These are phyloP conservation scores for Phoma sp. DNA, from an alignment of 2,329 filamentous ascomycete genomes.

Conservation along the genomic window DNA sequence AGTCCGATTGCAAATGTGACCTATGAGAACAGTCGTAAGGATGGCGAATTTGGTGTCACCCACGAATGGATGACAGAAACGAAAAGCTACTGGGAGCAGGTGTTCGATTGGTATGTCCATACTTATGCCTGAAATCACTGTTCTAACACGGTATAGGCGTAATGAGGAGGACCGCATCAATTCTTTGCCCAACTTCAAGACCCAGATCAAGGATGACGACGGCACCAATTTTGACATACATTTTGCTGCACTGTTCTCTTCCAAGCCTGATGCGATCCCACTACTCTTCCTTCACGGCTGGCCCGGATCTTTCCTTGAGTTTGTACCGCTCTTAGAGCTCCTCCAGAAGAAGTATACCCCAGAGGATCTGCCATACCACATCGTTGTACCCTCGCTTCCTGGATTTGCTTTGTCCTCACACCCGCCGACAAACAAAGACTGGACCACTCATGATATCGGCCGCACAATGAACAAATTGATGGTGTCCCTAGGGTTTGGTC, in stretches of 20 bases:
- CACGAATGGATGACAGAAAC: slow-evolving; percentile 37
- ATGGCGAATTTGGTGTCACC: slow-evolving; percentile 41
- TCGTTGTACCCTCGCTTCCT: slow-evolving; percentile 62
- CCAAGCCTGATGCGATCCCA: slow-evolving; percentile 57
- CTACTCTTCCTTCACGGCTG: slow-evolving; percentile 62
- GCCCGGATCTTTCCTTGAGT: slow-evolving; percentile 62
- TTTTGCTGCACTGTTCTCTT: slow-evolving; percentile 62
- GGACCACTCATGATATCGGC: slow-evolving; percentile 48
- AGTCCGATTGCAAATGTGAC: slow-evolving; percentile 40
- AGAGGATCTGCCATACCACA: slow-evolving; percentile 60
- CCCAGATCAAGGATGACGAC: slow-evolving; percentile 50
- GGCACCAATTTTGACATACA: slow-evolving; percentile 53
- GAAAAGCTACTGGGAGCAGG: slow-evolving; percentile 38
- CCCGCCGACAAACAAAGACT: slow-evolving; percentile 56
- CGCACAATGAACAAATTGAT: slow-evolving; percentile 59
- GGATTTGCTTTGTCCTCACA: slow-evolving; percentile 60
- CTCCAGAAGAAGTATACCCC: slow-evolving; percentile 57
- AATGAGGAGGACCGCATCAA: slow-evolving; percentile 54
- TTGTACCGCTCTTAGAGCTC: slow-evolving; percentile 58
- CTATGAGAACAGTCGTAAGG: slow-evolving; percentile 36
- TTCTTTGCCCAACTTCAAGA: slow-evolving; percentile 58
- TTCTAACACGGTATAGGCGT: slow-evolving; percentile 31
- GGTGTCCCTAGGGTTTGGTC: slow-evolving; percentile 58
- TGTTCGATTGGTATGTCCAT: slow-evolving; percentile 43
- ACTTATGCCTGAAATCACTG: no score